Base-by-base conservation (phyloP, 169 alveolate species). In the Theileria parva region DNA sequence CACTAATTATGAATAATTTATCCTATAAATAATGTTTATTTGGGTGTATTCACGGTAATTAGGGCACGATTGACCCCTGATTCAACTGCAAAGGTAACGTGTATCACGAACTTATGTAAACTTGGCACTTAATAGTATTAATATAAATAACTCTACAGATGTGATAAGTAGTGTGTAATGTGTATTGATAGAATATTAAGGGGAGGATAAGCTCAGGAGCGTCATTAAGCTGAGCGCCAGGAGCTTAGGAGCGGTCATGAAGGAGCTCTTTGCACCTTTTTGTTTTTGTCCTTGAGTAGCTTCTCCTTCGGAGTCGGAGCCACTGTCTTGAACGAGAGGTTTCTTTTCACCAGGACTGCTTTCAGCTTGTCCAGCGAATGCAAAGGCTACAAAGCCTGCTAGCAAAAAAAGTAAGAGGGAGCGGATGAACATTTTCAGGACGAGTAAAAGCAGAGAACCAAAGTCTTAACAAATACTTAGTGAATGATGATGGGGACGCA, bases 401-500 rank as follows among this genome's bases (percentile, higher is more conserved):
- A 63, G 39, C 53, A 63, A 39, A 13, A 44, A 44, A 44, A 44
- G 53, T 44, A 44, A 44, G 53, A 44, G 53, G 12, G 53, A 44
- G 53, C 53, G 53, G 17, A 44, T 44, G 53, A 11, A 13, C 53
- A 44, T 44, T 44, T 44, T 44, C 53, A 44, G 53, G 53, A 44
- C 19, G 53, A 44, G 12, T 44, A 44, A 44, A 44, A 44, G 53
- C 15, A 44, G 53, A 44, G 53, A 1, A 44, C 17, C 53, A 44
- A 44, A 44, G 53, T 44, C 53, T 4, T 8, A 44, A 44, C 53
- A 44, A 44, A 44, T 44, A 13, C 23, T 59, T 23, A 12, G 44
- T 59, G 67, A 28, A 28, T 59, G 67, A 59, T 59, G 67, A 59
- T 59, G 67, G 67, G 67, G 67, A 59, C 37, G 5, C n/a, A 11